A percentile compares a stretch with the other conserved stretches of the same genome.
phyloP scores from a whole-genome alignment of 441 rosid species.

The Biscutella laevigata region DNA sequence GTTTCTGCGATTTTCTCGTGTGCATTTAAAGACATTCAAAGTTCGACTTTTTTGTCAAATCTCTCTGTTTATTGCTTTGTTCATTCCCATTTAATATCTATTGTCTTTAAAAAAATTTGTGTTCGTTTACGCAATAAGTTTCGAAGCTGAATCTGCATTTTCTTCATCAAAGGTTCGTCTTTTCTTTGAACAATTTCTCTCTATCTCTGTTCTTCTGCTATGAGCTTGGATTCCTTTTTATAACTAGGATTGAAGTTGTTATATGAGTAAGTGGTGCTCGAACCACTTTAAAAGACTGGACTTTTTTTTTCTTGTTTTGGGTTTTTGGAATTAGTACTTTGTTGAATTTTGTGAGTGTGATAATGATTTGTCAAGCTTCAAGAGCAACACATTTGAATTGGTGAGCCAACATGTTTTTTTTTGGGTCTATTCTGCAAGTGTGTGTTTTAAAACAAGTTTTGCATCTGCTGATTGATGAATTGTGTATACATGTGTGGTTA shows the following conservation, averaged over 20 bases:
- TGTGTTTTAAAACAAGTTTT: too few species aligned
- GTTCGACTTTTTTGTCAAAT: constrained; percentile 13
- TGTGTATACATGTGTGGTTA: too few species aligned
- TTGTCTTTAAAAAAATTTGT: too few species aligned
- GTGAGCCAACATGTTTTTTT: constrained; percentile 18
- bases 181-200: too few species aligned
- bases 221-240: not conserved
- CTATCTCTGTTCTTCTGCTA: too few species aligned
- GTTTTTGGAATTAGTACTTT: constrained; percentile 4
- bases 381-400: constrained; percentile 16
- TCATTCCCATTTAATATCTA: not conserved
- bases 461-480: not conserved
- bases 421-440: constrained; percentile 27
- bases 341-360: constrained; percentile 14
- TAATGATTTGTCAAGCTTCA: constrained; percentile 19
- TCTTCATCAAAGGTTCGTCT: too few species aligned
- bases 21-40: constrained; percentile 11
- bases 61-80: not conserved
- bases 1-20: constrained; percentile 15
- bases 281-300: not conserved
- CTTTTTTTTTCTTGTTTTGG: not conserved
- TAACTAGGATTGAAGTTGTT: not conserved
- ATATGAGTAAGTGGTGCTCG: not conserved
- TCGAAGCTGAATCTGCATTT: too few species aligned
- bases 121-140: too few species aligned